These are phyloP conservation scores for Apiospora koreana DNA, from an alignment of 2,329 filamentous ascomycete genomes.

Conservation along the genomic window DNA sequence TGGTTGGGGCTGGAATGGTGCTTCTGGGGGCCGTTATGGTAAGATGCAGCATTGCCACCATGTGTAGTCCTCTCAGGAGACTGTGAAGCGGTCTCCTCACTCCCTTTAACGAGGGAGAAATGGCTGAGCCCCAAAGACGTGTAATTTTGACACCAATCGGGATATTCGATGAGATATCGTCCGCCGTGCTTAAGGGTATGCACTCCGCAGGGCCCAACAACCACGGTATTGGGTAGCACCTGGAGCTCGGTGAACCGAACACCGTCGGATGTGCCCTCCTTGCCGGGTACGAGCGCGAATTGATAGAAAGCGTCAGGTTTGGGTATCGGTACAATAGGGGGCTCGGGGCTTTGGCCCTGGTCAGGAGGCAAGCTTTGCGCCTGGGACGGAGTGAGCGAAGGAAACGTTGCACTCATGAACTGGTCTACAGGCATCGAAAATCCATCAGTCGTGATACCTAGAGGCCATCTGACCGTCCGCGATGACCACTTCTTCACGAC, in stretches of 20 bases:
- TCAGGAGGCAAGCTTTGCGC: background rate
- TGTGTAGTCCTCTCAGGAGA: background rate
- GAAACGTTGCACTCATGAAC: background rate
- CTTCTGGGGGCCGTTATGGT: no score
- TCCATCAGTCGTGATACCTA: background rate
- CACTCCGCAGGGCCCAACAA: background rate
- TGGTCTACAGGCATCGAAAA: background rate
- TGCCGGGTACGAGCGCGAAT: background rate
- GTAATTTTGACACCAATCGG: background rate
- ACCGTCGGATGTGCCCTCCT: background rate
- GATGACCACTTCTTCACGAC: background rate
- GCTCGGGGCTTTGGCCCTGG: background rate
- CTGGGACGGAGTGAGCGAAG: background rate
- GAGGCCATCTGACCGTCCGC: background rate
- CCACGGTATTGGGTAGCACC: background rate
- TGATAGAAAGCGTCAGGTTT: background rate
- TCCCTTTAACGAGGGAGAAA: background rate
- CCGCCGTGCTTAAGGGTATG: background rate
- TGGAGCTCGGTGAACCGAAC: background rate
- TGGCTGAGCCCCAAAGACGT: background rate
- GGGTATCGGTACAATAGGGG: no score
- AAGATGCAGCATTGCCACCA: background rate
- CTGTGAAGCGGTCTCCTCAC: background rate
- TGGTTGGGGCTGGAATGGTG: background rate
- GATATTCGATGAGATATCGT: background rate